Percentiles rank a stretch among this genome's conserved stretches.
These are phyloP conservation scores for Dentipellis fragilis DNA, from an alignment of 768 basidiomycete genomes.

Conservation along the genomic window DNA sequence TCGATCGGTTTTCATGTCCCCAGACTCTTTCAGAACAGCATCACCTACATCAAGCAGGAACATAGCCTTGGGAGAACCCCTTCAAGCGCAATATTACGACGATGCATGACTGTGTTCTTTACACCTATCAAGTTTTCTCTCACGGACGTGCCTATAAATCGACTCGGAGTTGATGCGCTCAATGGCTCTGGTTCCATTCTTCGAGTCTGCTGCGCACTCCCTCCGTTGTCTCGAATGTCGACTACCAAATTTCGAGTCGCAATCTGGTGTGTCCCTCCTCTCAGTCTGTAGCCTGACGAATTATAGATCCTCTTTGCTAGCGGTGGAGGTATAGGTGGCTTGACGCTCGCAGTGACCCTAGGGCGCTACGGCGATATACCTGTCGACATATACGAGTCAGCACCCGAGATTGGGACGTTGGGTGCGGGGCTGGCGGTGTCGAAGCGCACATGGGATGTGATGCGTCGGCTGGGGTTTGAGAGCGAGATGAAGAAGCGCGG, in stretches of 20 bases:
- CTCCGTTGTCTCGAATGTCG: not conserved
- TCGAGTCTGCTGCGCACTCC: too few relatives aligned
- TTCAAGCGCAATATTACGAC: too few relatives aligned
- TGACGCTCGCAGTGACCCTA: not conserved
- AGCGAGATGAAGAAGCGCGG: constrained; percentile 4
- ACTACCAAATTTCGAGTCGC: not conserved
- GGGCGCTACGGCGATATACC: not conserved
- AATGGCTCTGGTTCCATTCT: too few relatives aligned
- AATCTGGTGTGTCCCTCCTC: not conserved
- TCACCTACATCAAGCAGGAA: too few relatives aligned
- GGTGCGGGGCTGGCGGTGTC: constrained; percentile 38
- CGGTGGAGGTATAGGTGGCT: not conserved
- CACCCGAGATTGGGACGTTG: constrained; percentile 26
- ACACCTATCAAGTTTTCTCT: too few relatives aligned
- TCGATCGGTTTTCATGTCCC: too few relatives aligned
- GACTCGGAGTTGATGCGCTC: too few relatives aligned
- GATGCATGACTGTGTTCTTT: too few relatives aligned
- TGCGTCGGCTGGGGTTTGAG: constrained; percentile 31
- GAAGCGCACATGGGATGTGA: constrained; percentile 35
- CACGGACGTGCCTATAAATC: too few relatives aligned
- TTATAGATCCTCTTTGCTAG: not conserved
- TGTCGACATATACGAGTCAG: constrained; percentile 30
- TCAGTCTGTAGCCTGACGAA: not conserved
- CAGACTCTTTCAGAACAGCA: too few relatives aligned
- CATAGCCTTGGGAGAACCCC: too few relatives aligned